Percentiles rank a stretch among this genome's conserved stretches.
Conservation (phyloP, 2,329 filamentous ascomycete species). For the Chrysosporium keratinophilum region DNA sequence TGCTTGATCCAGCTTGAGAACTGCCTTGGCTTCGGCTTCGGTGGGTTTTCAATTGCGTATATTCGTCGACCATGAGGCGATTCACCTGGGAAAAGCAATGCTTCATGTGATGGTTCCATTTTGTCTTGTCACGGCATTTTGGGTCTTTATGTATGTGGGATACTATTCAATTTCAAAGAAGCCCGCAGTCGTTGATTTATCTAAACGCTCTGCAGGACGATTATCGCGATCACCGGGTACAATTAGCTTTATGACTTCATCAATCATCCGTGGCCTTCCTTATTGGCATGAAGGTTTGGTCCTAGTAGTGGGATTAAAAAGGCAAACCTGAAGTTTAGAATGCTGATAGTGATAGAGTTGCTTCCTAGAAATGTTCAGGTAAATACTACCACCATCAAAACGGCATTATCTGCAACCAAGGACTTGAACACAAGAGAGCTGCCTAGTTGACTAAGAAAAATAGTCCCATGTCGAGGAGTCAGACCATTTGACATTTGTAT, state of each 20-base stretch:
- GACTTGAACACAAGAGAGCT: too few relatives aligned
- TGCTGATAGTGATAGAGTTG: too few relatives aligned
- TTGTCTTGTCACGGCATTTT: neutral
- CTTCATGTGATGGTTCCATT: constrained; percentile 4
- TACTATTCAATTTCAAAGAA: too few relatives aligned
- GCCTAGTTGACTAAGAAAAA: too few relatives aligned
- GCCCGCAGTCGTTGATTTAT: too few relatives aligned
- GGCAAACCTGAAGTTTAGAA: neutral
- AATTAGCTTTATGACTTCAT: constrained; percentile 4
- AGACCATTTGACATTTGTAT: too few relatives aligned
- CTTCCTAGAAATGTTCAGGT: neutral
- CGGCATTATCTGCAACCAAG: too few relatives aligned
- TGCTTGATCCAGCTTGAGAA: neutral
- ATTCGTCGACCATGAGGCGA: neutral
- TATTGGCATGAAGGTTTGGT: neutral
- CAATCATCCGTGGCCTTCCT: neutral
- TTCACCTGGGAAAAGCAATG: neutral
- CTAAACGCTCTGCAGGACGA: too few relatives aligned
- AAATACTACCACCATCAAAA: too few relatives aligned
- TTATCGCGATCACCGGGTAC: too few relatives aligned
- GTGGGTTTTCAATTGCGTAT: neutral
- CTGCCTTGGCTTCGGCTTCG: neutral
- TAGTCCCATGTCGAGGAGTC: too few relatives aligned
- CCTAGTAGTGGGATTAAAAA: neutral
- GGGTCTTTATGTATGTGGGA: neutral